These are phyloP conservation scores for Capsicum chinense DNA, from an alignment of 257 asterid species.

Conservation along the genomic window DNA sequence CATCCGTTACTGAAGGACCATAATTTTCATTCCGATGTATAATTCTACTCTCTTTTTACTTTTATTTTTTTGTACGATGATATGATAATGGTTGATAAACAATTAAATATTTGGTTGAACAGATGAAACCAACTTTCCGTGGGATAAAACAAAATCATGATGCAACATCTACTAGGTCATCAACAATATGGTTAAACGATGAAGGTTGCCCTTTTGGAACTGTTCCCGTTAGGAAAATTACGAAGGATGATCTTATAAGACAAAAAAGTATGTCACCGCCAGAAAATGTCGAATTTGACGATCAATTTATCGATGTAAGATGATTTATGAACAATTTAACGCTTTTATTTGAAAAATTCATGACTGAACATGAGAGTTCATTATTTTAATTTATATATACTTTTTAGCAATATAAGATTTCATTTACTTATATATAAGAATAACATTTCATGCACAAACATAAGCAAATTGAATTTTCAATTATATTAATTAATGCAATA, in stretches of 20 bases:
- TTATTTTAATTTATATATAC: neutral
- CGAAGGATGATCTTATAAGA: constrained; percentile 9
- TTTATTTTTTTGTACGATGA: neutral
- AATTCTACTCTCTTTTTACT: neutral
- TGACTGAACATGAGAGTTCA: neutral
- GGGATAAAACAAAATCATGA: neutral
- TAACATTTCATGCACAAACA: too few species aligned
- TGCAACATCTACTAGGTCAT: neutral
- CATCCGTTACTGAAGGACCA: neutral
- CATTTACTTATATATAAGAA: too few species aligned
- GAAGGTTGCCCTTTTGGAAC: neutral
- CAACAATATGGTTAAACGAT: neutral
- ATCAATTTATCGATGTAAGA: neutral
- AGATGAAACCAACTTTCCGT: neutral
- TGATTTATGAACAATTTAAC: neutral
- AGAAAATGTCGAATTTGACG: neutral
- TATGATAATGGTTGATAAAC: neutral
- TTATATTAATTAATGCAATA: neutral
- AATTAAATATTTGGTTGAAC: neutral
- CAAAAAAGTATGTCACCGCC: neutral
- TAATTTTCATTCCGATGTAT: neutral
- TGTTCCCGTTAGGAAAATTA: neutral
- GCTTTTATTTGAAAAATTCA: neutral
- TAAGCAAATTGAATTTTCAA: neutral
- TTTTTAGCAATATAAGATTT: too few species aligned